Percentiles rank a stretch among this genome's conserved stretches.
phyloP scores from a whole-genome alignment of 768 basidiomycete genomes.

The Xanthoconium purpureum region DNA sequence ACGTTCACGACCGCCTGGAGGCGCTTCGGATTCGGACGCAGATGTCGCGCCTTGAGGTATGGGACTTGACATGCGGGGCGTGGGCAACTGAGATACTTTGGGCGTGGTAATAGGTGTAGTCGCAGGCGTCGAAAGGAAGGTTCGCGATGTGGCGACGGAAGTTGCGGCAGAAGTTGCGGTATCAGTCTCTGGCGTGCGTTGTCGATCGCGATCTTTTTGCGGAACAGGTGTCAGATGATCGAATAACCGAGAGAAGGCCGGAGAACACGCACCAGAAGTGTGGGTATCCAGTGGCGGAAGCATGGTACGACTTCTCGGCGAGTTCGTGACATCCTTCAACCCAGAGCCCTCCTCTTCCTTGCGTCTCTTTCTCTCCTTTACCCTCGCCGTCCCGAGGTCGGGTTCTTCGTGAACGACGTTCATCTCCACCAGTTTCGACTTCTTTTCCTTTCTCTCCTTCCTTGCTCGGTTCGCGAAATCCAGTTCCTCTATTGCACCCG shows the following conservation, averaged over 20 bases:
- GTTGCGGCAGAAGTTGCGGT: constrained; percentile 36
- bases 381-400: constrained; percentile 23
- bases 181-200: constrained; percentile 36
- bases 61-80: constrained; percentile 52
- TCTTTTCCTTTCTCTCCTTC: constrained; percentile 44
- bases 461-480: constrained; percentile 27
- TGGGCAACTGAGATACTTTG: constrained; percentile 41
- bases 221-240: constrained; percentile 16
- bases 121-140: constrained; percentile 41
- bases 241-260: not conserved
- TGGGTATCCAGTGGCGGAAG: constrained; percentile 38
- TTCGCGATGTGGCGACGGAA: constrained; percentile 34
- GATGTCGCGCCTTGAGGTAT: constrained; percentile 35
- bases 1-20: constrained; percentile 44
- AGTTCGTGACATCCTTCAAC: constrained; percentile 65
- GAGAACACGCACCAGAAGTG: constrained; percentile 32
- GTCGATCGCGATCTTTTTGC: constrained; percentile 36
- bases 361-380: constrained; percentile 42
- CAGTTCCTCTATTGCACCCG: constrained; percentile 13
- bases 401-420: constrained; percentile 20
- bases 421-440: constrained; percentile 19
- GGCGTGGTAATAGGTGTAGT: constrained; percentile 40
- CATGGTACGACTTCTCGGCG: constrained; percentile 38
- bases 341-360: constrained; percentile 36
- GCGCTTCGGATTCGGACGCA: constrained; percentile 32